Conservation (phyloP, 345 rosid genomes). For the Noccaea caerulescens region DNA sequence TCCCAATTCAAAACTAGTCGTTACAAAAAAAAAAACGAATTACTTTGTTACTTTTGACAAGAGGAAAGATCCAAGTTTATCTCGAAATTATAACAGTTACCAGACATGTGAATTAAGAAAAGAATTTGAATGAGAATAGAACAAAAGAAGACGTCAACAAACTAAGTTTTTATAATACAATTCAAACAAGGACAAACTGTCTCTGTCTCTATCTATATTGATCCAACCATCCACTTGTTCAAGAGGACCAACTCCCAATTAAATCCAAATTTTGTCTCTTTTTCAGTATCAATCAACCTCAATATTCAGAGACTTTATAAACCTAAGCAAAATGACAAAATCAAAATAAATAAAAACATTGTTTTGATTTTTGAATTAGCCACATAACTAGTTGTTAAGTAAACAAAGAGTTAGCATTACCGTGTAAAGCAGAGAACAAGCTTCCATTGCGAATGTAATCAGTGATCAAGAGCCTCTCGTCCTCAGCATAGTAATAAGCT, state of each 20-base stretch:
- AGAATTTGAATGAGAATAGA: conserved; percentile 5
- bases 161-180: neutral
- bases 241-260: conserved; percentile 24
- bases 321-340: neutral
- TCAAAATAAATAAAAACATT: neutral
- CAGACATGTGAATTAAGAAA: conserved; percentile 30
- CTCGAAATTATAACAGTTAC: conserved; percentile 8
- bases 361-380: neutral
- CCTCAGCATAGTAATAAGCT: conserved; percentile 83
- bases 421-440: conserved; percentile 77
- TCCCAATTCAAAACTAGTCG: conserved; percentile 4
- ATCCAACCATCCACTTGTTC: conserved; percentile 8
- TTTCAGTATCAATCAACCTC: neutral
- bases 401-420: conserved; percentile 47
- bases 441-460: conserved; percentile 84
- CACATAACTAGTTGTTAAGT: conserved; percentile 1
- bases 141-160: conserved; percentile 22
- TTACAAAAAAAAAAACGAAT: neutral
- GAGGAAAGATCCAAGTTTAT: conserved; percentile 33
- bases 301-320: conserved; percentile 9
- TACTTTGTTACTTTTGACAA: conserved; percentile 8
- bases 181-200: conserved; percentile 10
- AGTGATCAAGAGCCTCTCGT: conserved; percentile 82
- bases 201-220: neutral
- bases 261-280: conserved; percentile 13